phyloP scores from a whole-genome alignment of 163 green algal species.

The Chlamydomonas reinhardtii region DNA sequence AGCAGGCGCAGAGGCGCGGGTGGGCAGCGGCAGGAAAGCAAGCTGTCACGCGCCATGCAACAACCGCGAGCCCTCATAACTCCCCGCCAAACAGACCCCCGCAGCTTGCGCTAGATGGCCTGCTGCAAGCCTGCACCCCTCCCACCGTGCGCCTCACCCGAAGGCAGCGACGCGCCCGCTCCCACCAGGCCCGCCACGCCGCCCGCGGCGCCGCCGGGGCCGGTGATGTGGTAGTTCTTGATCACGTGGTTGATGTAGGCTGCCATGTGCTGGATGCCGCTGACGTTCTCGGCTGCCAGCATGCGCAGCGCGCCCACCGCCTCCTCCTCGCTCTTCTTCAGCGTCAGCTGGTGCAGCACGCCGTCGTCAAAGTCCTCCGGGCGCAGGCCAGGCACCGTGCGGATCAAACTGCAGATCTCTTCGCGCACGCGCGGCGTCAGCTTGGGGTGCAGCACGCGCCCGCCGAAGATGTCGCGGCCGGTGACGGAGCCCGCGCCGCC shows the following conservation, averaged over 20 bases:
- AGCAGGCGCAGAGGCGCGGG: too few species aligned
- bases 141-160: background rate
- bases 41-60: too few species aligned
- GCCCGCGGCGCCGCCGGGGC: background rate
- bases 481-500: too few species aligned
- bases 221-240: constrained; percentile 67
- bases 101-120: too few species aligned
- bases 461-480: constrained; percentile 13
- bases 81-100: too few species aligned
- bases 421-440: constrained; percentile 43
- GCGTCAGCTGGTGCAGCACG: constrained; percentile 67
- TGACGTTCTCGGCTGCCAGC: constrained; percentile 48
- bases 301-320: constrained; percentile 57
- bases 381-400: constrained; percentile 55
- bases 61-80: too few species aligned
- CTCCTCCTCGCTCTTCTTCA: constrained; percentile 68
- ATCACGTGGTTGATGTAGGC: constrained; percentile 72
- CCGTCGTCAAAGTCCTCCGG: constrained; percentile 73
- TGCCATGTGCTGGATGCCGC: constrained; percentile 63
- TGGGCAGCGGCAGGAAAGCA: too few species aligned
- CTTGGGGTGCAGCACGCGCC: constrained; percentile 18
- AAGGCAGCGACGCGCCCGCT: constrained; percentile 8
- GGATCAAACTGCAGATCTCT: constrained; percentile 52
- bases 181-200: background rate
- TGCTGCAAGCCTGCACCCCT: too few species aligned